A percentile compares a stretch with the other conserved stretches of the same genome.
phyloP scores from a whole-genome alignment of 352 stramenopile genomes.

The Globisporangium canariense region DNA sequence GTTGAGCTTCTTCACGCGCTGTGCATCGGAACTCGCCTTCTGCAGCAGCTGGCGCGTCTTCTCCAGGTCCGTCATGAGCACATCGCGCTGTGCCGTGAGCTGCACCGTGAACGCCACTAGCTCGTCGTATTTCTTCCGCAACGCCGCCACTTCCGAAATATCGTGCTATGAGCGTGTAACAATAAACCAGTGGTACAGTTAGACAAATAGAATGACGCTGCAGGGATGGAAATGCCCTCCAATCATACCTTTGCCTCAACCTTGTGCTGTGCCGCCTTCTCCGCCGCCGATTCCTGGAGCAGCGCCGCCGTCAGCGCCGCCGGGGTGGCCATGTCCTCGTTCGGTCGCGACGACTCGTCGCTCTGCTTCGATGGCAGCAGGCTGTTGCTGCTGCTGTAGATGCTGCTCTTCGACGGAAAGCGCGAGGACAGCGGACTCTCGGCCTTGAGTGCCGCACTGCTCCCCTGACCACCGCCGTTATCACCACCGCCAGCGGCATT shows the following conservation, averaged over 20 bases:
- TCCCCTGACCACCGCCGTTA: neutral
- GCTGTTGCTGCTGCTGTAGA: constrained; percentile 28
- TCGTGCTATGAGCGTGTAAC: constrained; percentile 29
- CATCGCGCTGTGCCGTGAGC: constrained; percentile 79
- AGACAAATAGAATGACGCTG: no score
- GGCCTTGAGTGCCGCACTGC: constrained; percentile 2
- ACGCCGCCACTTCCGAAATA: constrained; percentile 51
- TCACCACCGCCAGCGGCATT: neutral
- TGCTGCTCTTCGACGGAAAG: constrained; percentile 21
- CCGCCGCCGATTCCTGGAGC: constrained; percentile 34
- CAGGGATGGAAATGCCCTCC: neutral
- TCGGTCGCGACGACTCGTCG: constrained; percentile 43
- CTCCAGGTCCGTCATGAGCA: constrained; percentile 80
- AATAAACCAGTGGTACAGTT: neutral
- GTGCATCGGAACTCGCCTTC: constrained; percentile 58
- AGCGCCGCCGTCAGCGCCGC: constrained; percentile 59
- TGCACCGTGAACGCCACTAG: constrained; percentile 88
- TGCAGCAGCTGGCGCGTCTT: constrained; percentile 75
- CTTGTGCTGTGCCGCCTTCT: constrained; percentile 11
- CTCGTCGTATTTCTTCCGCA: constrained; percentile 90
- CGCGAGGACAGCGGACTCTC: constrained; percentile 15
- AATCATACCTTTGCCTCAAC: constrained; percentile 18
- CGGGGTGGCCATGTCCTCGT: constrained; percentile 39
- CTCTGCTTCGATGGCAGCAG: constrained; percentile 14
- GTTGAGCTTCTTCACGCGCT: constrained; percentile 60